phyloP scores from a whole-genome alignment of 2,329 filamentous ascomycete genomes.

The Arthrobotrys iridis region DNA sequence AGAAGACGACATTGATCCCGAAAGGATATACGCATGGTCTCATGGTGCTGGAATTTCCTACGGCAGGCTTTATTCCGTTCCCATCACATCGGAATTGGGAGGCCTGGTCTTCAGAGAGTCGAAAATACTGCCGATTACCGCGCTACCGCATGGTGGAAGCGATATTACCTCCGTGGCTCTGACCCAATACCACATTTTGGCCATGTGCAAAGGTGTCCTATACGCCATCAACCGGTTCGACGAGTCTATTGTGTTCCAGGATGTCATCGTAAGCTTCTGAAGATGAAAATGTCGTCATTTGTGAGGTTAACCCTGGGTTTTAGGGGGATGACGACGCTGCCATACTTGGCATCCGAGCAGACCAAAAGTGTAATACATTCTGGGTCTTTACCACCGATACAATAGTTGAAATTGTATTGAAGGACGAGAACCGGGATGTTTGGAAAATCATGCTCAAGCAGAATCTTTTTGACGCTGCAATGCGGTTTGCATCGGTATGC shows the following conservation, averaged over 20 bases:
- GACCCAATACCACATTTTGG: conserved; percentile 92
- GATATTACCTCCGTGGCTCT: conserved; percentile 81
- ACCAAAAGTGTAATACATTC: conserved; percentile 94
- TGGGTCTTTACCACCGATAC: conserved; percentile 93
- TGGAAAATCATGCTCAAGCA: conserved; percentile 92
- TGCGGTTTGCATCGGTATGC: conserved; percentile 74
- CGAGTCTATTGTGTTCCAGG: conserved; percentile 85
- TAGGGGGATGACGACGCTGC: conserved; percentile 74
- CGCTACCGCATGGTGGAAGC: conserved; percentile 71
- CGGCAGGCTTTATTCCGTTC: conserved; percentile 76
- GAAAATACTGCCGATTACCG: conserved; percentile 77
- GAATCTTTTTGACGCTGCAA: conserved; percentile 86
- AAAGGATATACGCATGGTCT: conserved; percentile 89
- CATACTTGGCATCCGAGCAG: conserved; percentile 83
- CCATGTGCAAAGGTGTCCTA: conserved; percentile 81
- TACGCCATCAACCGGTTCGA: conserved; percentile 88
- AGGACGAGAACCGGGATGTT: conserved; percentile 88
- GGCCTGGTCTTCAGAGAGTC: conserved; percentile 80
- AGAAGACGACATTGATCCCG: conserved; percentile 68
- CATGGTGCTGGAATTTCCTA: conserved; percentile 86
- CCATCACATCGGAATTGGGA: conserved; percentile 73
- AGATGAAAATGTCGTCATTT: neutral
- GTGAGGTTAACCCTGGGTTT: neutral
- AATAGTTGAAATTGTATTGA: conserved; percentile 91
- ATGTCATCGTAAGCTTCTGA: conserved; percentile 72